Evolutionary conservation across 768 basidiomycete species (phyloP).

Genomic region (Suillus sp.): DNA sequence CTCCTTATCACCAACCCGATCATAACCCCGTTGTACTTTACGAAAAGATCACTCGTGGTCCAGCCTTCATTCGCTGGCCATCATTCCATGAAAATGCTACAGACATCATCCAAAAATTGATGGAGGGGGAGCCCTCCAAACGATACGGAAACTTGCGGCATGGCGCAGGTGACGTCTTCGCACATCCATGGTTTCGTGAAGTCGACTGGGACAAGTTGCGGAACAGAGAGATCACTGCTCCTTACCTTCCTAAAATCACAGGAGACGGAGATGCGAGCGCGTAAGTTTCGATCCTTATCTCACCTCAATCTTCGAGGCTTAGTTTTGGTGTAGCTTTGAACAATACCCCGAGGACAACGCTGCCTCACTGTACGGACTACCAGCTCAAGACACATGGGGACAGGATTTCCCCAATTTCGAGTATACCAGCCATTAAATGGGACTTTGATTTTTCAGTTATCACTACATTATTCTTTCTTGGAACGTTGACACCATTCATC

Average conservation of each 20-base stretch:
- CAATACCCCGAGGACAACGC: conserved; percentile 77
- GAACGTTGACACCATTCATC: conserved; percentile 8
- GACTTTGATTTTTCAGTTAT: conserved; percentile 14
- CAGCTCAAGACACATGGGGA: conserved; percentile 63
- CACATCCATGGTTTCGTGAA: conserved; percentile 92
- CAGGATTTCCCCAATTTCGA: conserved; percentile 78
- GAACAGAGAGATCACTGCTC: conserved; percentile 87
- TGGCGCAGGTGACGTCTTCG: conserved; percentile 90
- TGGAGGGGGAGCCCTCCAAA: conserved; percentile 86
- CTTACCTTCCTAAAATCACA: conserved; percentile 89
- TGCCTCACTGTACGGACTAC: conserved; percentile 57
- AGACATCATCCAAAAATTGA: conserved; percentile 86
- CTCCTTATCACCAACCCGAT: conserved; percentile 91
- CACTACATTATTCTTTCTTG: conserved; percentile 14
- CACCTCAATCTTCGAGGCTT: conserved; percentile 12
- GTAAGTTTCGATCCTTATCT: conserved; percentile 46
- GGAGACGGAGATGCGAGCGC: conserved; percentile 96
- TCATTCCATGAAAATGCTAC: conserved; percentile 73
- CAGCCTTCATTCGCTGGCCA: conserved; percentile 78
- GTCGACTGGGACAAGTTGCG: conserved; percentile 87
- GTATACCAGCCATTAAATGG: conserved; percentile 44
- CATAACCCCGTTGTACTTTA: conserved; percentile 86
- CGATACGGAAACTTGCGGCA: conserved; percentile 88
- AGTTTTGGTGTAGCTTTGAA: conserved; percentile 59
- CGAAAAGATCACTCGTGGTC: conserved; percentile 85